These are phyloP conservation scores for Wickerhamomyces sp. DNA, from an alignment of 1,139 yeast species.

Conservation along the genomic window DNA sequence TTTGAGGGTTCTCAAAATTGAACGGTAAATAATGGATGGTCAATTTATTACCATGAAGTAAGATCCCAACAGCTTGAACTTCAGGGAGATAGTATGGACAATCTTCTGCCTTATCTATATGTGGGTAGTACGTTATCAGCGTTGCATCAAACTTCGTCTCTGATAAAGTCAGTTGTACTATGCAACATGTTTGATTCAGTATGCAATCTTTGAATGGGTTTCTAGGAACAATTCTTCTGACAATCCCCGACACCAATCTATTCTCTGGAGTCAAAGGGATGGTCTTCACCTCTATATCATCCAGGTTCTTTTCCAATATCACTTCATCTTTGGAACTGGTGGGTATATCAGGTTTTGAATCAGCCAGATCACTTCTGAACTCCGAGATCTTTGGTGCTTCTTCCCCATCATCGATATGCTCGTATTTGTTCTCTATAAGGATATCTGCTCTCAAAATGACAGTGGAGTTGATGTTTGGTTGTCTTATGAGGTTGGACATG, in stretches of 20 bases:
- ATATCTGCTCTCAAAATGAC: constrained; percentile 88
- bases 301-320: constrained; percentile 41
- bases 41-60: constrained; percentile 37
- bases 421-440: constrained; percentile 48
- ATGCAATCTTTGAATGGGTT: constrained; percentile 82
- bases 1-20: constrained; percentile 28
- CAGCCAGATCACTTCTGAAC: constrained; percentile 31
- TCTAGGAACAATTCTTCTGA: constrained; percentile 80
- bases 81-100: constrained; percentile 88
- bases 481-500: constrained; percentile 72
- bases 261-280: constrained; percentile 39
- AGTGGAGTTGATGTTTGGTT: constrained; percentile 90
- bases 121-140: constrained; percentile 73
- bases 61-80: constrained; percentile 74
- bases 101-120: constrained; percentile 51
- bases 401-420: constrained; percentile 20
- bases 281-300: constrained; percentile 48
- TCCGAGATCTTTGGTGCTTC: constrained; percentile 24
- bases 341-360: constrained; percentile 28
- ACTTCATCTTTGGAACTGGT: constrained; percentile 26
- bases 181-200: constrained; percentile 78
- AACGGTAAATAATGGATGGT: constrained; percentile 82
- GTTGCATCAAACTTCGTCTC: constrained; percentile 34
- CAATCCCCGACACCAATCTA: constrained; percentile 46
- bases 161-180: constrained; percentile 31